A percentile compares a stretch with the other conserved stretches of the same genome.
Conservation (phyloP, 352 stramenopile species). For the Globisporangium takayamanum region DNA sequence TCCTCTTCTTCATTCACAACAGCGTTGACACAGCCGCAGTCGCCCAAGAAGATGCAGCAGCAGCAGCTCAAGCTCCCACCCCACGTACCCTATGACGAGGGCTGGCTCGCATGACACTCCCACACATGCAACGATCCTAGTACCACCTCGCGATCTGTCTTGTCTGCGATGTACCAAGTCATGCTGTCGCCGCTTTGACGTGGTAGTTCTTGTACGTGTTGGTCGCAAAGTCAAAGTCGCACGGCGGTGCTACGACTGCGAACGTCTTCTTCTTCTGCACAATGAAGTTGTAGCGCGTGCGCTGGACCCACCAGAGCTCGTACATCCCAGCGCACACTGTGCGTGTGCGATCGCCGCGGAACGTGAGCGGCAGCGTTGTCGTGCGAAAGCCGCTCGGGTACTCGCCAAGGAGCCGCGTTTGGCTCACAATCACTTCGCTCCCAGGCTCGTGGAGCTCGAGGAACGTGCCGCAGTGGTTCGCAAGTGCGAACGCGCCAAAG, state of each 20-base stretch:
- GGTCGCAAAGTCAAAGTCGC: conserved; percentile 73
- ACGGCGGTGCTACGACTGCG: conserved; percentile 44
- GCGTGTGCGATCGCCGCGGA: conserved; percentile 43
- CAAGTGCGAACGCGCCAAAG: conserved; percentile 51
- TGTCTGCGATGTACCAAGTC: not conserved
- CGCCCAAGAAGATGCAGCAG: conserved; percentile 9
- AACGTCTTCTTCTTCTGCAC: conserved; percentile 81
- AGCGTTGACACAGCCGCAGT: not conserved
- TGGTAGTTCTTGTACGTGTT: conserved; percentile 80
- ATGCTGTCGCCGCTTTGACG: conserved; percentile 10
- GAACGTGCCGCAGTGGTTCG: conserved; percentile 82
- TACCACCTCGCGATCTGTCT: not conserved
- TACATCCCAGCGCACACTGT: conserved; percentile 71
- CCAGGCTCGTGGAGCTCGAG: conserved; percentile 71
- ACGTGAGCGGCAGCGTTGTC: conserved; percentile 70
- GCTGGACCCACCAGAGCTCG: conserved; percentile 86
- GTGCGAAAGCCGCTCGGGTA: conserved; percentile 71
- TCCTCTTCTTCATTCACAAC: no score
- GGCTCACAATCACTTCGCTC: conserved; percentile 62
- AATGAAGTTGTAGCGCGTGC: conserved; percentile 76
- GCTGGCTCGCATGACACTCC: conserved; percentile 15
- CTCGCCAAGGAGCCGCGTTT: conserved; percentile 60
- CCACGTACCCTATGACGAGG: conserved; percentile 28
- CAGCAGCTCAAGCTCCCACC: conserved; percentile 10
- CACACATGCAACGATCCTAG: not conserved